Percentiles rank a stretch among this genome's conserved stretches.
These are phyloP conservation scores for Pichia nanzhaoensis DNA, from an alignment of 805 yeast species.

Conservation along the genomic window DNA sequence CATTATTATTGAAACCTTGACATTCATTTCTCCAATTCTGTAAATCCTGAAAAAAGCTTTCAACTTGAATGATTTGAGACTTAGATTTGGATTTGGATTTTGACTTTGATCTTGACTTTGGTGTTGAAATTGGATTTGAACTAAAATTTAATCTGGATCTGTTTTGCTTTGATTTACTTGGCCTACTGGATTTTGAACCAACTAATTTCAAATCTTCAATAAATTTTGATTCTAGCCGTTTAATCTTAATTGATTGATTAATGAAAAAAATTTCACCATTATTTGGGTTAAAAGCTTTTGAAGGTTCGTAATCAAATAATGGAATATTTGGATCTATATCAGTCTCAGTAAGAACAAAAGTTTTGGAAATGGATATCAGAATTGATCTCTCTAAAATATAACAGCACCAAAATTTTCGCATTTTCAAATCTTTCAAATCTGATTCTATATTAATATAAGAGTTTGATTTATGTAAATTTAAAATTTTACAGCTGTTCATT, in stretches of 20 bases:
- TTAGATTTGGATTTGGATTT: slow-evolving; percentile 18
- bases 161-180: too few relatives aligned
- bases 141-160: too few relatives aligned
- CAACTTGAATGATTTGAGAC: slow-evolving; percentile 44
- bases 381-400: slow-evolving; percentile 57
- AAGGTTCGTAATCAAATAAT: slow-evolving; percentile 40
- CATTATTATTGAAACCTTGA: slow-evolving; percentile 35
- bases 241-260: slow-evolving; percentile 48
- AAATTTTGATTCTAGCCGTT: slow-evolving; percentile 54
- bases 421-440: slow-evolving; percentile 31
- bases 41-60: slow-evolving; percentile 44
- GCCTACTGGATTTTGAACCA: too few relatives aligned
- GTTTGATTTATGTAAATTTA: slow-evolving; percentile 32
- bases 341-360: slow-evolving; percentile 45
- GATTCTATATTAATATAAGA: slow-evolving; percentile 28
- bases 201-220: slow-evolving; percentile 45
- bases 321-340: slow-evolving; percentile 45
- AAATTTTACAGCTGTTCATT: slow-evolving; percentile 36
- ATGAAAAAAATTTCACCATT: slow-evolving; percentile 37
- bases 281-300: slow-evolving; percentile 31
- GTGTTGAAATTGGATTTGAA: too few relatives aligned
- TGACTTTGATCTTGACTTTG: neutral
- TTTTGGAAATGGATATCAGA: slow-evolving; percentile 55
- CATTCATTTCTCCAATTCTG: slow-evolving; percentile 54
- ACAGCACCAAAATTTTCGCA: slow-evolving; percentile 59